Base-by-base conservation (phyloP, 2,329 filamentous ascomycete genomes). In the Emydomyces testavorans region DNA sequence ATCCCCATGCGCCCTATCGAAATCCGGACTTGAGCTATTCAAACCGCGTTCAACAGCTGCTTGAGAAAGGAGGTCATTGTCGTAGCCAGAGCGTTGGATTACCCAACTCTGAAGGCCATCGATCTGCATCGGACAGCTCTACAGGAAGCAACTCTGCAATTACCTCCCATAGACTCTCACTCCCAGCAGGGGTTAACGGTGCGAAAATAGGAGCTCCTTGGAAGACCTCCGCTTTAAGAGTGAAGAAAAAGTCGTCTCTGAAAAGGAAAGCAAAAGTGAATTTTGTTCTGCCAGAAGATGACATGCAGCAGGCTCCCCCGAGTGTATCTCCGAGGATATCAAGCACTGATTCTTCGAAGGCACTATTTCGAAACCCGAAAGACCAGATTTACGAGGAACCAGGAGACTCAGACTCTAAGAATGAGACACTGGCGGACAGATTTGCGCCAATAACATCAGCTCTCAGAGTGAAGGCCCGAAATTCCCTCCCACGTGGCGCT, bases 321-420 rank as follows among this genome's bases (percentile, higher is more conserved):
- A 58, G 57, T 26, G 18, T 8, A 21, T n/a, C 37, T 7, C 52
- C 59, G 20, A 63, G 61, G 18, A 64, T 59, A 32, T 56, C 59
- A 15, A 68, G 65, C 49, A 59, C 54, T 29, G 67, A 67, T 42
- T 63, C 66, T 13, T 64, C 62, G 15, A 74, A 68, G 51, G 71
- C 70, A 21, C 64, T 78, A 13, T 80, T 78, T 60, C 72, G 73
- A 54, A 77, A 78, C 52, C 75, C 76, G 2, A 68, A 76, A 48
- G 77, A 79, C 57, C 71, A 75, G 40, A 81, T 95, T 52, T 95
- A 87, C 73, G 89, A 95, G 63, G 90, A 95, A 61, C 84, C 86
- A 1, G 79, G 84, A 58, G 71, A 74, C 26, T 37, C 60, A 24
- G 50, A 58, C 50, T 53, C 59, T 15, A 41, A 51, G 38, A 52